Conservation (phyloP, 768 basidiomycete species). For the Pholiota molesta region DNA sequence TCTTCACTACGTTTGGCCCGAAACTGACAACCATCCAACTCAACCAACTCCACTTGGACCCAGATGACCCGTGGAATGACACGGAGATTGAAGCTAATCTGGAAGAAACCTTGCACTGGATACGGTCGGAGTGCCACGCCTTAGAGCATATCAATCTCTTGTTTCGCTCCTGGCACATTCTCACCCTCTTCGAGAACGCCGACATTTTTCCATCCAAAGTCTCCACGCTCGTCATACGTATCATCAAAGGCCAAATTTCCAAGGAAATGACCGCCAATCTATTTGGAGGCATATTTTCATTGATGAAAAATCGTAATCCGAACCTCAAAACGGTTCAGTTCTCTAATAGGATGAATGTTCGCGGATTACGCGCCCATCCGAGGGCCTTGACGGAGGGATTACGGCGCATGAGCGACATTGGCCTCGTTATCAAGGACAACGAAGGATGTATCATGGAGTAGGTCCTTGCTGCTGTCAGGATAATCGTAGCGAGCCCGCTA, state of each 20-base stretch:
- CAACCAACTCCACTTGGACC: slow-evolving; percentile 1
- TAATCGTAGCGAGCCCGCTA: no score
- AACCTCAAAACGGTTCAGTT: background rate
- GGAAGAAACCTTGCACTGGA: background rate
- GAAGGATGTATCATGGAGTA: background rate
- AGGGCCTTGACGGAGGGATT: background rate
- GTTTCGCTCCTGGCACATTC: background rate
- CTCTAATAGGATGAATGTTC: background rate
- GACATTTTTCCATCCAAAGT: background rate
- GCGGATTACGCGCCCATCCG: background rate
- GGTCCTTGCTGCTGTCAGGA: background rate
- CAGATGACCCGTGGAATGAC: background rate
- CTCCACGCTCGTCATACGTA: background rate
- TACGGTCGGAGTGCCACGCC: slow-evolving; percentile 2
- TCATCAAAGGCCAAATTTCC: no score
- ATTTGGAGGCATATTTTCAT: no score
- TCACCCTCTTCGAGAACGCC: background rate
- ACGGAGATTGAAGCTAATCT: background rate
- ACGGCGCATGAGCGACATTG: background rate
- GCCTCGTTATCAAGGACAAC: background rate
- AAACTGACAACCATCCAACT: slow-evolving; percentile 18
- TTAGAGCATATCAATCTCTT: slow-evolving; percentile 11
- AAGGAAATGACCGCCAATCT: background rate
- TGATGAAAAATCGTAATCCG: background rate
- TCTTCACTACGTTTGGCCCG: slow-evolving; percentile 7